Evolutionary conservation across 2,329 filamentous ascomycete species (phyloP), one percentile per base, ranked within the genome.

Genomic region (Camillea tinctor): DNA sequence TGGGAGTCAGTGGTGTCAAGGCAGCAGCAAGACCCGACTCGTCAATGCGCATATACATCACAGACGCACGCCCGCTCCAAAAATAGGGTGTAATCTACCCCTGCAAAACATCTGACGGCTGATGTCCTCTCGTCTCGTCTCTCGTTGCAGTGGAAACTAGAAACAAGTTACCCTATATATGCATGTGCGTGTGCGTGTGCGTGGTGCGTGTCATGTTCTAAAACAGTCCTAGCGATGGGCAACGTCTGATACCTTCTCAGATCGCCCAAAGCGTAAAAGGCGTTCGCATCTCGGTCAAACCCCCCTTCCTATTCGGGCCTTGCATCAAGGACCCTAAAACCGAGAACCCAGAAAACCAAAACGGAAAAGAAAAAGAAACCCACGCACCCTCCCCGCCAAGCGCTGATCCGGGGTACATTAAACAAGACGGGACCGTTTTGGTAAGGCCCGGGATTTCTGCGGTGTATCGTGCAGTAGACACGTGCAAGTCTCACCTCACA

Each of bases 401-500:
- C 49, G 19, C 49, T 23, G 19, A 21, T 54, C 52, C 40, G 54
- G 54, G 54, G 54, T 55, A 48, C 36, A 44, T 44, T 44, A 44
- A 44, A 44, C 36, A 44, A 11, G 40, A 19, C 6, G 21, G 49
- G 21, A 50, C 52, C 55, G 40, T 63, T 64, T 59, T 55, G 53
- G 58, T 26, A 61, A 55, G 19, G 22, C 9, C 26, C 56, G 52
- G 60, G 60, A 56, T 50, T 21, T 50, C 57, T 54, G 57, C 52
- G 59, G 62, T 50, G 19, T 19, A 55, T 54, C 20, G 48, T 20
- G 17, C 54, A 54, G 55, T 50, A 57, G 54, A 63, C 59, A 54
- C 49, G 57, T 56, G 56, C 59, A 54, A 48, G 49, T 48, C 53
- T 57, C 55, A 56, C 54, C 30, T 48, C 50, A 58, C 55, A 56